phyloP scores from a whole-genome alignment of 2,329 filamentous ascomycete species.

The Fusarium continuum region DNA sequence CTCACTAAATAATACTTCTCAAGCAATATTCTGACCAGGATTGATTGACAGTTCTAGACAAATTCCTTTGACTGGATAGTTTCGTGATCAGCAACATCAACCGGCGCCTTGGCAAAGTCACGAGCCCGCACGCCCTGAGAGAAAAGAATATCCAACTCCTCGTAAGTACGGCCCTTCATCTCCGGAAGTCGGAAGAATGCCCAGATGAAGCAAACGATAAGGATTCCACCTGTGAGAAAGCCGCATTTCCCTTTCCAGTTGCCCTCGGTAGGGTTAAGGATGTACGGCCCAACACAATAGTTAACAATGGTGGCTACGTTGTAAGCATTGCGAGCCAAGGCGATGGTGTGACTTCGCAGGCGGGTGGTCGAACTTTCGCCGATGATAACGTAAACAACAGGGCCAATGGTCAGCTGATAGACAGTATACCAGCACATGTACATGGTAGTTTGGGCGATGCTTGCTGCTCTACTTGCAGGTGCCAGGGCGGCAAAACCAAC shows the following conservation, averaged over 20 bases:
- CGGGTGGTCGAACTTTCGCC: slow-evolving; percentile 5
- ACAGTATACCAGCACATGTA: not conserved
- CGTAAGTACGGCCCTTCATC: slow-evolving; percentile 1
- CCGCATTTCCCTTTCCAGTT: slow-evolving; percentile 11
- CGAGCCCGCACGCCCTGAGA: not conserved
- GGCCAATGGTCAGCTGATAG: not conserved
- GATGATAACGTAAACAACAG: slow-evolving; percentile 4
- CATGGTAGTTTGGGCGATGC: too few species aligned
- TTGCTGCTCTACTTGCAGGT: not conserved
- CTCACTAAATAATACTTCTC: too few species aligned
- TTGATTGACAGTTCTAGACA: too few species aligned
- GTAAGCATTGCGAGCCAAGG: slow-evolving; percentile 11
- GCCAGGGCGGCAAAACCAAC: not conserved
- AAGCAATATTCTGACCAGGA: too few species aligned
- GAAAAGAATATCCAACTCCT: not conserved
- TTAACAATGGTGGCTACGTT: slow-evolving; percentile 11
- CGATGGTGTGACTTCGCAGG: slow-evolving; percentile 10
- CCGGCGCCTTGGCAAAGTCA: too few species aligned
- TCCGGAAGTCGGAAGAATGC: slow-evolving; percentile 14
- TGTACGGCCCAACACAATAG: slow-evolving; percentile 5
- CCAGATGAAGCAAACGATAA: slow-evolving; percentile 2
- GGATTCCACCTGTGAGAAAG: slow-evolving; percentile 2
- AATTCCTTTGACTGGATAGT: too few species aligned
- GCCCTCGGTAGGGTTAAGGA: slow-evolving; percentile 6
- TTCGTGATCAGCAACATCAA: too few species aligned